These are phyloP conservation scores for Penicillium desertorum DNA, from an alignment of 495 filamentous ascomycete genomes.

Conservation along the genomic window DNA sequence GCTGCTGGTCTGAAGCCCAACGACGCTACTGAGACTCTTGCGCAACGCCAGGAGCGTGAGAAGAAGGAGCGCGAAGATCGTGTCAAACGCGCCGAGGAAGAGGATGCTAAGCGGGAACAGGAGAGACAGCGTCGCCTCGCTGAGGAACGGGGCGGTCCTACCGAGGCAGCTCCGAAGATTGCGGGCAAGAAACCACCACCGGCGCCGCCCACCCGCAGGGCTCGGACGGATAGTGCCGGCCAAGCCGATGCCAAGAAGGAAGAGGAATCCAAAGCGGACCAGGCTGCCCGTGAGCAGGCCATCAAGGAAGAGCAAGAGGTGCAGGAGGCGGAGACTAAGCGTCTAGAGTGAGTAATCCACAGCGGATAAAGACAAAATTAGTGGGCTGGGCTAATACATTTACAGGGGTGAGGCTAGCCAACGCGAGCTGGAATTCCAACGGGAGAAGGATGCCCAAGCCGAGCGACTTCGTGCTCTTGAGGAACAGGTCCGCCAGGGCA, in stretches of 20 bases:
- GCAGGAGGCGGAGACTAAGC: constrained; percentile 69
- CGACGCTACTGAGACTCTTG: constrained; percentile 69
- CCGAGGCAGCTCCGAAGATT: constrained; percentile 52
- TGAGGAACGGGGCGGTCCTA: constrained; percentile 72
- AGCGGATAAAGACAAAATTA: constrained; percentile 8
- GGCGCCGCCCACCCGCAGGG: constrained; percentile 76
- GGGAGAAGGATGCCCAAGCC: constrained; percentile 77
- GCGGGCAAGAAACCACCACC: constrained; percentile 80
- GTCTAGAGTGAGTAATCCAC: constrained; percentile 74
- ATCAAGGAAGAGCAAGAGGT: constrained; percentile 70
- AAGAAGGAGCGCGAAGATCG: constrained; percentile 82
- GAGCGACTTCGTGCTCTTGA: constrained; percentile 85
- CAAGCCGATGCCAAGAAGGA: constrained; percentile 56
- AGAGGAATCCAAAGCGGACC: constrained; percentile 52
- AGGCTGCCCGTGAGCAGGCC: constrained; percentile 56
- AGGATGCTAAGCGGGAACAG: constrained; percentile 86
- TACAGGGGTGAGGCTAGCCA: constrained; percentile 69
- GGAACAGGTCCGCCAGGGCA: constrained; percentile 89
- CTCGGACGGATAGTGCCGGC: constrained; percentile 59
- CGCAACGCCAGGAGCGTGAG: constrained; percentile 86
- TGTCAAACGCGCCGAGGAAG: constrained; percentile 85
- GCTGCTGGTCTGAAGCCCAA: constrained; percentile 82
- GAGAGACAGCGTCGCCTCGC: constrained; percentile 82
- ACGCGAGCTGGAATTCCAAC: constrained; percentile 76
- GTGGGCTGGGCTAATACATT: constrained; percentile 32